phyloP scores from a whole-genome alignment of 805 yeast species.

The Candida maesae region DNA sequence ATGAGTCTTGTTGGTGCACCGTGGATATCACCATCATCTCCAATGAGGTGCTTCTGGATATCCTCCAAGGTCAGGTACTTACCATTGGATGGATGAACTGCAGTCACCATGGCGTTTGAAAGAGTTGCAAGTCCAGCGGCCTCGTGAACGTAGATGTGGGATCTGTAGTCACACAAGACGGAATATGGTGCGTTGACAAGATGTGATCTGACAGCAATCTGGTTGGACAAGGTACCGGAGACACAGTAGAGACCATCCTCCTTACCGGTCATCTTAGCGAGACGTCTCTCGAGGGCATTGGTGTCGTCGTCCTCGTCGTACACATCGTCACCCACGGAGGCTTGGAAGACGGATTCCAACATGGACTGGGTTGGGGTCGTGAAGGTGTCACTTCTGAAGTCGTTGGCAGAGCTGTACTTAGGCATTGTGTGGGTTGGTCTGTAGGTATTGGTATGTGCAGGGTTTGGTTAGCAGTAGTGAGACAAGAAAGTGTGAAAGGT shows the following conservation, averaged over 20 bases:
- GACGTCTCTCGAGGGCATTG: constrained; percentile 53
- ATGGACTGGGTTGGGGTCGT: constrained; percentile 79
- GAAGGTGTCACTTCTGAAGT: constrained; percentile 78
- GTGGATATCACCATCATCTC: constrained; percentile 81
- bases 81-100: constrained; percentile 78
- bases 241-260: constrained; percentile 80
- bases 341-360: constrained; percentile 53
- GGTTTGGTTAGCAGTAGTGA: not conserved
- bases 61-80: constrained; percentile 77
- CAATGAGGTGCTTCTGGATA: constrained; percentile 53
- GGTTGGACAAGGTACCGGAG: constrained; percentile 90
- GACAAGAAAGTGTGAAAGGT: not conserved
- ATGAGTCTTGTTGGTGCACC: constrained; percentile 83
- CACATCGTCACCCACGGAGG: constrained; percentile 84
- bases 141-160: constrained; percentile 80
- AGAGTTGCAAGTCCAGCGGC: constrained; percentile 90
- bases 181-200: constrained; percentile 80
- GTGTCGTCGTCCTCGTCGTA: constrained; percentile 80
- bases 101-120: constrained; percentile 88
- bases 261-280: constrained; percentile 70
- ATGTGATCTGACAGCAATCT: constrained; percentile 74
- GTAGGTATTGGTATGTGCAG: not conserved
- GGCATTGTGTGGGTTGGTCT: no score
- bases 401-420: constrained; percentile 35
- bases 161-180: constrained; percentile 80